Base-by-base conservation (phyloP, 495 filamentous ascomycete species). In the Tuber calosporum region DNA sequence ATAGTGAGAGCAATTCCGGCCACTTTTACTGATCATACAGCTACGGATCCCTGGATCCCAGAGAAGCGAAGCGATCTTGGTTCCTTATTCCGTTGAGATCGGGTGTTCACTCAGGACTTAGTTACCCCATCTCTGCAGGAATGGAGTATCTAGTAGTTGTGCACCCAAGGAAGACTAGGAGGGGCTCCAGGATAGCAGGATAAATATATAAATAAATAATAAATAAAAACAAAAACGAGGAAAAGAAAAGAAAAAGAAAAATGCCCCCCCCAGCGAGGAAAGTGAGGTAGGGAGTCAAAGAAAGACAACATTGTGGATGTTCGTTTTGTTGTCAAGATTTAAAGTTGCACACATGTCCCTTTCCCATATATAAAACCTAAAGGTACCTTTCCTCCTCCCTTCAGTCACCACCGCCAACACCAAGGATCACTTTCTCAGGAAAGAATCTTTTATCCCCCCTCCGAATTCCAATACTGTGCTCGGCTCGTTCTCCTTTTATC, bases 371-470 rank as follows among this genome's bases (percentile, higher is more conserved):
- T 78, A 79, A 79, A 78, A 48, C 30, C 76, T 71, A 43, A 77
- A 66, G 68, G 75, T 77, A 78, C 76, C 75, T 77, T 78, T 78
- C 69, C 45, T 43, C 58, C n/a, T 53, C 74, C 74, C 76, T 70
- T 39, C 62, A 73, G 26, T 62, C 53, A 62, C 53, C 53, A 62
- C 53, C 53, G 26, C 53, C 53, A 62, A 62, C 53, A 62, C 53
- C 53, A 62, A 34, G 53, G 53, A 62, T 62, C 53, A 34, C 53
- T 34, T 58, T 34, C 53, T 17, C 26, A 62, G 53, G 53, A 62
- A 62, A 62, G 53, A 62, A 62, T 34, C 26, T 62, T 34, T 62
- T 62, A 15, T 13, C 53, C 42, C 39, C 53, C 53, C 48, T 53
- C 8, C 48, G 11, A 53, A 26, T n/a, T 30, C 53, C 9, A 62